phyloP scores from a whole-genome alignment of 2,329 filamentous ascomycete species.

The Fusarium newnesense region DNA sequence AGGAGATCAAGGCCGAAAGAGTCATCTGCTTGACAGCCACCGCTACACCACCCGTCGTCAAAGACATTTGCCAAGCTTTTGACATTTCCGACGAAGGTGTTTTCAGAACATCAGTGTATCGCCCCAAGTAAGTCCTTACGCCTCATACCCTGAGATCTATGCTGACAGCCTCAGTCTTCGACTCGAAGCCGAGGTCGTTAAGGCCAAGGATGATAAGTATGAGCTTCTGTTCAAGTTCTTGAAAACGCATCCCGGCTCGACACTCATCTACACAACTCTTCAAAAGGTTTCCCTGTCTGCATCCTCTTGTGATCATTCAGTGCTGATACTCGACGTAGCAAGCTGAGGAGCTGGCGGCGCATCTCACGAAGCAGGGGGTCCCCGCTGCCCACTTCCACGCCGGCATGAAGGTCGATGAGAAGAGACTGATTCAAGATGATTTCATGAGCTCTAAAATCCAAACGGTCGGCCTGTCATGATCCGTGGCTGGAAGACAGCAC shows the following conservation, averaged over 20 bases:
- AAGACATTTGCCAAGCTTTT: slow-evolving; percentile 65
- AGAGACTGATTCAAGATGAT: slow-evolving; percentile 59
- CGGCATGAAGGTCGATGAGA: slow-evolving; percentile 58
- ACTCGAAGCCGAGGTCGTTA: slow-evolving; percentile 60
- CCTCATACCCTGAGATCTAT: accelerated
- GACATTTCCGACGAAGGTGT: slow-evolving; percentile 57
- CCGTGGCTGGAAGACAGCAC: accelerated
- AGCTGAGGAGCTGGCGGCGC: slow-evolving; percentile 55
- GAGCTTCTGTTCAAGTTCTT: slow-evolving; percentile 60
- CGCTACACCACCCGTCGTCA: slow-evolving; percentile 64
- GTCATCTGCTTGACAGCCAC: slow-evolving; percentile 71
- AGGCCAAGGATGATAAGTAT: slow-evolving; percentile 56
- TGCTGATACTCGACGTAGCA: slow-evolving; percentile 46
- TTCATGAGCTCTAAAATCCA: slow-evolving; percentile 59
- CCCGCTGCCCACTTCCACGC: slow-evolving; percentile 61
- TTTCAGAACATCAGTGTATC: slow-evolving; percentile 68
- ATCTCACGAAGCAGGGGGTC: slow-evolving; percentile 52
- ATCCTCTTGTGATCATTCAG: neutral
- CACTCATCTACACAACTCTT: slow-evolving; percentile 69
- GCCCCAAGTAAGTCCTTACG: slow-evolving; percentile 56
- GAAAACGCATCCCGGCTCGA: slow-evolving; percentile 60
- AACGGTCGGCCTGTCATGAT: slow-evolving; percentile 37
- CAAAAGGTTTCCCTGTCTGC: slow-evolving; percentile 53
- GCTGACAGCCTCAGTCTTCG: slow-evolving; percentile 52
- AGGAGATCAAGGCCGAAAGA: slow-evolving; percentile 66